Conservation (phyloP, 768 basidiomycete genomes). For the Mycena capillaripes region DNA sequence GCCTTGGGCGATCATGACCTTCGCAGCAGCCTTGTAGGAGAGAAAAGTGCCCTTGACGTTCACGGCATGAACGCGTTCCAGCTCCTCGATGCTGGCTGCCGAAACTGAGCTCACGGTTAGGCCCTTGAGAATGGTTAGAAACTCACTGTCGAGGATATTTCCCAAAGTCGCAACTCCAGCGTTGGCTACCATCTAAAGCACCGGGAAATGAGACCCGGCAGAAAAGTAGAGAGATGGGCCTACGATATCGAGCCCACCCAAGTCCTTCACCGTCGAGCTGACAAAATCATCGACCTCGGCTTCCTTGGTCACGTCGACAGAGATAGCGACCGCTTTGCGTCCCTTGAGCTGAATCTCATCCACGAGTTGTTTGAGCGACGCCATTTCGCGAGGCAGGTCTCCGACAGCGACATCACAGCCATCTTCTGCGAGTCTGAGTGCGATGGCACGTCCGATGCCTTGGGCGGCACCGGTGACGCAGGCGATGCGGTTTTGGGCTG, state of each 20-base stretch:
- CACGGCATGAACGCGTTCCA: conserved; percentile 36
- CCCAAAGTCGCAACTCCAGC: conserved; percentile 39
- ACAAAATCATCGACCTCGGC: conserved; percentile 49
- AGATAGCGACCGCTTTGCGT: conserved; percentile 7
- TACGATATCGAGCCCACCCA: conserved; percentile 28
- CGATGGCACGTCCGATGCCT: conserved; percentile 57
- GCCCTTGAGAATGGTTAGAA: background rate
- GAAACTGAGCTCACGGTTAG: background rate
- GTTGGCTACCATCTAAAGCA: conserved; percentile 46
- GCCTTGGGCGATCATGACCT: conserved; percentile 45
- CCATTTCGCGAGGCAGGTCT: conserved; percentile 39
- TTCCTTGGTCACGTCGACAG: conserved; percentile 50
- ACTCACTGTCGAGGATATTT: conserved; percentile 35
- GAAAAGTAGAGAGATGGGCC: conserved; percentile 16
- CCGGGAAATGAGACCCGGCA: background rate
- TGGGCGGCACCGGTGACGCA: conserved; percentile 56
- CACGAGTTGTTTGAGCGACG: conserved; percentile 7
- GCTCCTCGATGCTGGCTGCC: conserved; percentile 36
- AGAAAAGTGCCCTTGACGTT: conserved; percentile 44
- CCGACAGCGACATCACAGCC: conserved; percentile 54
- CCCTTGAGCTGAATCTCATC: conserved; percentile 1
- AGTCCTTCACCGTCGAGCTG: conserved; percentile 35
- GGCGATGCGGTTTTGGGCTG: conserved; percentile 31
- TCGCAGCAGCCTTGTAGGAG: conserved; percentile 44
- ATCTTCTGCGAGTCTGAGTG: conserved; percentile 52